Base-by-base conservation (phyloP, 2,329 filamentous ascomycete species). In the Trichophyton benhamiae region DNA sequence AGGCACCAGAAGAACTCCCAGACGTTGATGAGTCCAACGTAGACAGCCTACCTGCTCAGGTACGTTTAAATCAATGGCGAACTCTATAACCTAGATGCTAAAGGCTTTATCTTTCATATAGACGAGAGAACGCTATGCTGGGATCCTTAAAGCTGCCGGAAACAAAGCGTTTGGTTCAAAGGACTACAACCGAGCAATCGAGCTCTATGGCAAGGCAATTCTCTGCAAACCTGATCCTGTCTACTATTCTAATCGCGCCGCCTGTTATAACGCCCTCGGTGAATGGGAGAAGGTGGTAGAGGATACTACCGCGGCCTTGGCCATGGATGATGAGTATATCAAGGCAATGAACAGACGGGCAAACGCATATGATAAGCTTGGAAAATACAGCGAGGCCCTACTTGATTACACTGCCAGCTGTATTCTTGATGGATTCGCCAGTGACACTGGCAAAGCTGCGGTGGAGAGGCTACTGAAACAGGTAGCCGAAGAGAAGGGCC, bases 381-480 rank as follows among this genome's bases (percentile, higher is more conserved):
- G 87, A 69, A 87, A 87, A 76, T 96, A 87, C 79, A 94, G 91
- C 74, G 92, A 97, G 73, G 92, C 94, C 53, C 86, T 99, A 7
- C 83, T 99, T 65, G 94, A 99, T 78, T 97, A 95, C 78, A 99
- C 94, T 7, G 94, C 94, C 62, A 96, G 92, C 78, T 99, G 94
- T 79, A 99, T 99, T 75, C 96, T 99, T 73, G 94, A 99, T 74
- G 88, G 88, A 65, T 99, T 99, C 82, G 87, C 89, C 77, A 97
- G 94, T 75, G 88, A 96, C 70, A 80, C 83, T 64, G 95, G 89
- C 71, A 91, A 92, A 25, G 85, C 91, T 74, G 86, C 91, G 52
- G 91, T 99, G 8, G 94, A 99, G 80, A 82, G 92, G 65, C 79
- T 99, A 65, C 82, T 99, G 65, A 97, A 97, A 82, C 95, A 95